These are phyloP conservation scores for Isatis lusitanica DNA, from an alignment of 441 rosid genomes.

Conservation along the genomic window DNA sequence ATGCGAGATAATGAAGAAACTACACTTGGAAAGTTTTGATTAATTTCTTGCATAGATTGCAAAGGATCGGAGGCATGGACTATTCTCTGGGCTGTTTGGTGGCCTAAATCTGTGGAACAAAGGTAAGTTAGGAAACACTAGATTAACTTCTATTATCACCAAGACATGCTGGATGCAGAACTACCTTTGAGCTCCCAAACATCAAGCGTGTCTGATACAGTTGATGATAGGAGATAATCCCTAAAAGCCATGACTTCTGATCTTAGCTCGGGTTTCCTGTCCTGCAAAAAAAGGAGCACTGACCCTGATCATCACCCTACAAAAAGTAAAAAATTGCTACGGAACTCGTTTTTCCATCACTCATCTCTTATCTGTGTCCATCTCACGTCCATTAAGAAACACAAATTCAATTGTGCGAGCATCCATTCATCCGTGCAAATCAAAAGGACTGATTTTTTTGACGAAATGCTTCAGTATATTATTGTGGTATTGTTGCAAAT, in stretches of 20 bases:
- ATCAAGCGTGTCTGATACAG: constrained; percentile 93
- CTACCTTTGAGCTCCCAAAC: constrained; percentile 99
- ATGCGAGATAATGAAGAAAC: constrained; percentile 96
- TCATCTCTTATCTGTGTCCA: constrained; percentile 8
- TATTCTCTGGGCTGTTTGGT: constrained; percentile 98
- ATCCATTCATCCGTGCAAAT: constrained; percentile 13
- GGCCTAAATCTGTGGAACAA: constrained; percentile 81
- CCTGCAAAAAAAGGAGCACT: constrained; percentile 52
- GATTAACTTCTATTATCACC: background rate
- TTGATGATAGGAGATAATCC: constrained; percentile 88
- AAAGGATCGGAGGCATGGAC: constrained; percentile 94
- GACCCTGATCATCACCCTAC: constrained; percentile 26
- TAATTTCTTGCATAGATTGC: constrained; percentile 97
- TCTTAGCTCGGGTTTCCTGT: constrained; percentile 87
- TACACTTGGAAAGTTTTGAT: constrained; percentile 94
- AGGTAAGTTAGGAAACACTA: constrained; percentile 26
- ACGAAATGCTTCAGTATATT: constrained; percentile 15
- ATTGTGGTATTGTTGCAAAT: background rate
- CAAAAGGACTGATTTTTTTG: background rate
- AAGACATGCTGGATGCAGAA: constrained; percentile 9
- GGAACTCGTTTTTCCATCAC: constrained; percentile 11
- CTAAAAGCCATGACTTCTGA: constrained; percentile 95
- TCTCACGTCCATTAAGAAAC: constrained; percentile 20
- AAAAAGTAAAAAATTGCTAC: constrained; percentile 17
- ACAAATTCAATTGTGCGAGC: background rate